Percentiles rank a stretch among this genome's conserved stretches.
Evolutionary conservation across 495 filamentous ascomycete genomes (phyloP).

Genomic region (Lentithecium fluviatile): DNA sequence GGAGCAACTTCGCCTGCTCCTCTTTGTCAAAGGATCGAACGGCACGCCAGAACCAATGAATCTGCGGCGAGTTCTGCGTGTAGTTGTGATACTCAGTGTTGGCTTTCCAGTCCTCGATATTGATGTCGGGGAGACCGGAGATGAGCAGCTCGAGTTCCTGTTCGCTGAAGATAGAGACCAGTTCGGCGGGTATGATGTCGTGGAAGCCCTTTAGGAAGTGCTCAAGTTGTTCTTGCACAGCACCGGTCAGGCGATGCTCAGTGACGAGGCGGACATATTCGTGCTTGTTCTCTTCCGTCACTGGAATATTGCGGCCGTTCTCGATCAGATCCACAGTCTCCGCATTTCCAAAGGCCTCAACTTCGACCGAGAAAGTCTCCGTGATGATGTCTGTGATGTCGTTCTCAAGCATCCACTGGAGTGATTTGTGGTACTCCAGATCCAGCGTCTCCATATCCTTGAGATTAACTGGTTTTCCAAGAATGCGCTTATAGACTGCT

Average conservation of each 20-base stretch:
- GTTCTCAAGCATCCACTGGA: conserved; percentile 97
- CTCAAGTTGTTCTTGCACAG: conserved; percentile 91
- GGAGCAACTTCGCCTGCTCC: conserved; percentile 93
- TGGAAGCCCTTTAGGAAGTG: conserved; percentile 97
- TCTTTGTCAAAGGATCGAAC: conserved; percentile 98
- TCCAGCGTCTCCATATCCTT: conserved; percentile 99
- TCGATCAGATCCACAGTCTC: conserved; percentile 83
- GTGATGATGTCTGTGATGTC: conserved; percentile 98
- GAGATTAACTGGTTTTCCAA: conserved; percentile 90
- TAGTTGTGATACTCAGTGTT: conserved; percentile 99
- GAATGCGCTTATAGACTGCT: conserved; percentile 95
- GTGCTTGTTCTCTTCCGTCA: conserved; percentile 98
- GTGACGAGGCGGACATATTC: conserved; percentile 92
- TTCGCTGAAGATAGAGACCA: conserved; percentile 97
- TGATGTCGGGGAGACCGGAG: conserved; percentile 94
- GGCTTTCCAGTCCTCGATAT: conserved; percentile 98
- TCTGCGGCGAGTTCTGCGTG: conserved; percentile 87
- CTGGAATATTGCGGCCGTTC: conserved; percentile 85
- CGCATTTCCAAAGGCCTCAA: conserved; percentile 86
- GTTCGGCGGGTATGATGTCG: conserved; percentile 91
- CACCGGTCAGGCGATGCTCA: conserved; percentile 87
- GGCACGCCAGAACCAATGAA: conserved; percentile 99
- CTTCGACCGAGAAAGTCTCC: conserved; percentile 94
- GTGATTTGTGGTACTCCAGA: conserved; percentile 98
- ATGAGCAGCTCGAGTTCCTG: conserved; percentile 97